Evolutionary conservation across 176 grass and related monocot species (phyloP).

Genomic region (Puccinellia tenuiflora): DNA sequence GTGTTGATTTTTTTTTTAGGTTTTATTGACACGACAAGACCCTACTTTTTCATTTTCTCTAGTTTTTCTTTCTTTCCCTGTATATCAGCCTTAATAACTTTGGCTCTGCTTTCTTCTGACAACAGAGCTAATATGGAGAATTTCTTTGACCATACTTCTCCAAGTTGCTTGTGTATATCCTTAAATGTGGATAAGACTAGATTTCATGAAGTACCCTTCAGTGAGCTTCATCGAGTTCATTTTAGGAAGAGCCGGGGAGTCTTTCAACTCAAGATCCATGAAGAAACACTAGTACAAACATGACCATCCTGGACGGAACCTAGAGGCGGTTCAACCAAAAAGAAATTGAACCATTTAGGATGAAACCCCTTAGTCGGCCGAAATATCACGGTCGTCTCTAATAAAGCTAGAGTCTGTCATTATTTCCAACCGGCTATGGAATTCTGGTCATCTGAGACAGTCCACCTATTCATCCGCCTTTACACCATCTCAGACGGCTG

Average conservation of each 20-base stretch:
- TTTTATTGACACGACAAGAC: slow-evolving; percentile 39
- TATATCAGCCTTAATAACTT: slow-evolving; percentile 72
- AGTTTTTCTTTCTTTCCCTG: slow-evolving; percentile 75
- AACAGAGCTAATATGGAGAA: slow-evolving; percentile 85
- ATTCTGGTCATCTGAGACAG: too few relatives aligned
- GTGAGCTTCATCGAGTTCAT: slow-evolving; percentile 83
- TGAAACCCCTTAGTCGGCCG: too few relatives aligned
- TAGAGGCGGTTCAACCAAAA: too few relatives aligned
- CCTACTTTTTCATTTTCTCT: slow-evolving; percentile 60
- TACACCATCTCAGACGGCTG: too few relatives aligned
- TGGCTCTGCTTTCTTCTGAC: slow-evolving; percentile 66
- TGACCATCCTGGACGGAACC: too few relatives aligned
- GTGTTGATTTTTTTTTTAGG: slow-evolving; percentile 31
- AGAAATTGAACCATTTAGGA: too few relatives aligned
- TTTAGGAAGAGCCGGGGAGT: slow-evolving; percentile 54
- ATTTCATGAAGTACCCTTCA: slow-evolving; percentile 89
- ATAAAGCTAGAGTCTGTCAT: too few relatives aligned
- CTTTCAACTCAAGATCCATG: slow-evolving; percentile 89
- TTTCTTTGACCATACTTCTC: slow-evolving; percentile 83
- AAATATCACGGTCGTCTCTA: too few relatives aligned
- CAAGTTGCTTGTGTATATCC: slow-evolving; percentile 74
- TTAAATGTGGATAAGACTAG: slow-evolving; percentile 75
- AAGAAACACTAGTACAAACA: too few relatives aligned
- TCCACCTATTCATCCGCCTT: too few relatives aligned
- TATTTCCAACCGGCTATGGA: too few relatives aligned